Conservation (phyloP, 495 filamentous ascomycete genomes). For the Elasticomyces elasticus region DNA sequence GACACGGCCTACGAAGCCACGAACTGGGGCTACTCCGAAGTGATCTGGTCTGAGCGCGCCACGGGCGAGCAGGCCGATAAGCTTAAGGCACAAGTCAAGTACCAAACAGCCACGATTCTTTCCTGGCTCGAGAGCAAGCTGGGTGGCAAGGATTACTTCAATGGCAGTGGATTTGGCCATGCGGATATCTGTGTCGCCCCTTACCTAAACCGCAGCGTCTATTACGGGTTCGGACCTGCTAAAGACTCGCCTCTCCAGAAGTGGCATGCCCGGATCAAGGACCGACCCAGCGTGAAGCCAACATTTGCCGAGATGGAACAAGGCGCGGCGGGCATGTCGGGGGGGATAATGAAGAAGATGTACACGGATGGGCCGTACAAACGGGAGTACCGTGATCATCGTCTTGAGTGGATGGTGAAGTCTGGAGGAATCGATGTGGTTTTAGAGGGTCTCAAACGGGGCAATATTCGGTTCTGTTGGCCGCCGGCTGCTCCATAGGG, state of each 20-base stretch:
- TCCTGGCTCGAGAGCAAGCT: constrained; percentile 9
- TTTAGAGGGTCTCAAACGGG: constrained; percentile 4
- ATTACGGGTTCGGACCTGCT: constrained; percentile 10
- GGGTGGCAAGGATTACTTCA: constrained; percentile 11
- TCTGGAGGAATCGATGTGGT: constrained; percentile 14
- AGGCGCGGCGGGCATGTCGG: constrained; percentile 8
- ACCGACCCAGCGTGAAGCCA: constrained; percentile 9
- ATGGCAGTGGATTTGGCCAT: constrained; percentile 9
- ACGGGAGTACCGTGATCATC: constrained; percentile 15
- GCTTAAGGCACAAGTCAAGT: not conserved
- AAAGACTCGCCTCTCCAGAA: not conserved
- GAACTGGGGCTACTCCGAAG: constrained; percentile 15
- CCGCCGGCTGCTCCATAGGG: not conserved
- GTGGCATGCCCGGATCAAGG: constrained; percentile 11
- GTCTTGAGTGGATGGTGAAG: constrained; percentile 18
- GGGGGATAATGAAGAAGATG: not conserved
- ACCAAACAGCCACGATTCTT: constrained; percentile 2
- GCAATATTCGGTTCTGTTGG: constrained; percentile 14
- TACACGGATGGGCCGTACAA: constrained; percentile 5
- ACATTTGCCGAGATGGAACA: constrained; percentile 28
- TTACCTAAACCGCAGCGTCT: constrained; percentile 6
- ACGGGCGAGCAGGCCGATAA: constrained; percentile 3
- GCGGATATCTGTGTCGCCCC: constrained; percentile 17
- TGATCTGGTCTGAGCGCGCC: constrained; percentile 4
- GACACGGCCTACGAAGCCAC: constrained; percentile 14